Evolutionary conservation across 495 filamentous ascomycete species (phyloP), one percentile per base, ranked within the genome.

Genomic region (Aspergillus nanangensis): DNA sequence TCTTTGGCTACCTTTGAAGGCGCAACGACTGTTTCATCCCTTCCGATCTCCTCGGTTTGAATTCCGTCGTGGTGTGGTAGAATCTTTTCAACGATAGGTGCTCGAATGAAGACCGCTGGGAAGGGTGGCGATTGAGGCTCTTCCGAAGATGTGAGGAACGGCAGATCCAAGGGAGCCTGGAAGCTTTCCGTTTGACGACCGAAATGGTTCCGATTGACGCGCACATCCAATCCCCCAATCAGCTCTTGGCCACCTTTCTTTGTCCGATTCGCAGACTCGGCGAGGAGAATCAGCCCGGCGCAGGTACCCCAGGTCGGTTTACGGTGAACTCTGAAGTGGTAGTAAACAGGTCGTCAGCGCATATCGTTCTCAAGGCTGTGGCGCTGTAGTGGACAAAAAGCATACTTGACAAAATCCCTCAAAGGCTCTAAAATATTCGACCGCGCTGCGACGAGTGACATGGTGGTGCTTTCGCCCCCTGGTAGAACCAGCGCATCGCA

Each of bases 271-370:
- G 93, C 94, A 34, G 84, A 80, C 60, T 95, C 90, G 10, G 89
- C 83, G 36, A 98, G 84, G 29, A 97, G 69, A 51, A 98, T 96
- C 45, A 98, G 75, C 4, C 93, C 93, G 18, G 93, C 93, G 62
- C 93, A 98, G 19, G 93, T 97, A 10, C 93, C 93, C 93, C 93
- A 98, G 14, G 84, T 87, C 15, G 94, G 91, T 60, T 87, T 91
- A 54, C 83, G 78, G 38, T 79, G 57, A 44, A 67, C 53, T 48
- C 60, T 66, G 48, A 13, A 50, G 50, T n/a, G n/a, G n/a, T 31
- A 51, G 22, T 21, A 38, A 47, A 53, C 65, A 55, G 64, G 53
- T 52, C 11, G 14, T 22, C 38, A 18, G n/a, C 17, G 31, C 13
- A n/a, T 31, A 19, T 14, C 15, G 15, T 38, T 8, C 9, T 15